Conservation (phyloP, 1,284 basidiomycete species). For the Heterobasidion annosum region DNA sequence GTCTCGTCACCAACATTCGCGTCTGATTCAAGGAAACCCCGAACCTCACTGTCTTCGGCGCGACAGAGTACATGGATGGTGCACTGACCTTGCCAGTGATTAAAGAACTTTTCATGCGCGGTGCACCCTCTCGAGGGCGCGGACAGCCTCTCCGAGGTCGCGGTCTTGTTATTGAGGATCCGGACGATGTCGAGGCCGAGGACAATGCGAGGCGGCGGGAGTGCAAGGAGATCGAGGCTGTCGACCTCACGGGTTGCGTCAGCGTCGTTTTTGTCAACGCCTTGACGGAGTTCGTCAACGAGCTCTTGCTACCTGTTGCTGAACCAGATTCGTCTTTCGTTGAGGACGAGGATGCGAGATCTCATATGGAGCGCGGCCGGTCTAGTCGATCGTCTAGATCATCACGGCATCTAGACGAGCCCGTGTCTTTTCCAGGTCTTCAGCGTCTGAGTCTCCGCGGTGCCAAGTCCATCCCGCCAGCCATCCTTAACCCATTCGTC, state of each 20-base stretch:
- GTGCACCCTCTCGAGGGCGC: constrained; percentile 55
- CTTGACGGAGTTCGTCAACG: constrained; percentile 74
- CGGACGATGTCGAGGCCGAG: constrained; percentile 53
- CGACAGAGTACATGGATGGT: constrained; percentile 96
- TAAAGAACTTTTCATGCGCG: constrained; percentile 81
- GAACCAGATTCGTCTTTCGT: constrained; percentile 31
- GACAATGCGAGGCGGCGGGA: constrained; percentile 67
- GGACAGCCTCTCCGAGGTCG: constrained; percentile 66
- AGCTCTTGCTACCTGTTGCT: constrained; percentile 43
- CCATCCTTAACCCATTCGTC: constrained; percentile 73
- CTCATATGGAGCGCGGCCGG: constrained; percentile 17
- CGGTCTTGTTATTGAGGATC: constrained; percentile 33
- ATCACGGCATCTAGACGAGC: constrained; percentile 31
- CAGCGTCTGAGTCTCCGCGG: constrained; percentile 82
- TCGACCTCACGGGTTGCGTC: constrained; percentile 93
- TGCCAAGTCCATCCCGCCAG: constrained; percentile 67
- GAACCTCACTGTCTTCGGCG: constrained; percentile 74
- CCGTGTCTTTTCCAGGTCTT: constrained; percentile 66
- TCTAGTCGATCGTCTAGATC: constrained; percentile 22
- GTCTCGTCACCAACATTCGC: constrained; percentile 9
- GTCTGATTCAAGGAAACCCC: constrained; percentile 62
- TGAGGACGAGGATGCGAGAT: constrained; percentile 33
- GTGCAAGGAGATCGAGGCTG: constrained; percentile 77
- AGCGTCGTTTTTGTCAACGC: constrained; percentile 82
- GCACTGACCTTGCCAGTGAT: constrained; percentile 76